These are phyloP conservation scores for Mycena chlorophos DNA, from an alignment of 768 basidiomycete genomes.

Conservation along the genomic window DNA sequence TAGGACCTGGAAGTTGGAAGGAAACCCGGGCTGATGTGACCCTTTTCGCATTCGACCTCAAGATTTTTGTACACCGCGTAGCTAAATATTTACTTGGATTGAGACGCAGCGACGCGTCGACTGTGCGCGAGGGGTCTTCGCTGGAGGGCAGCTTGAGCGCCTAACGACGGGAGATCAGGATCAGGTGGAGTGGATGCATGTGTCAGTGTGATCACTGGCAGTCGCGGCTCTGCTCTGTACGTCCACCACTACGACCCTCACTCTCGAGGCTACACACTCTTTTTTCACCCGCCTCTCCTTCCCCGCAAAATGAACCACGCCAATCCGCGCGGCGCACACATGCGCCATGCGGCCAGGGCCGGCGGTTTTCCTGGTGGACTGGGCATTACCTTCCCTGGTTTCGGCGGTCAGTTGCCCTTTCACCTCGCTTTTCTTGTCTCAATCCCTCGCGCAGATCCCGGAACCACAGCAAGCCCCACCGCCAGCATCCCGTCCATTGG, in stretches of 20 bases:
- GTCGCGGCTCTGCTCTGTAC: background rate
- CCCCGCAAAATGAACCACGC: conserved; percentile 15
- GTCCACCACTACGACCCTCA: background rate
- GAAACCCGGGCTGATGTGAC: background rate
- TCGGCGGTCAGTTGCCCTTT: background rate
- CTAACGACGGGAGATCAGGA: too few species aligned
- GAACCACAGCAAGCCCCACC: background rate
- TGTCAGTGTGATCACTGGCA: too few species aligned
- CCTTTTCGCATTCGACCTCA: too few species aligned
- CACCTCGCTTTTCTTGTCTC: background rate
- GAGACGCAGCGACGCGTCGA: too few species aligned
- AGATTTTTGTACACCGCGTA: too few species aligned
- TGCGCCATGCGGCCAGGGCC: conserved; percentile 16
- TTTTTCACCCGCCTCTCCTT: conserved; percentile 15
- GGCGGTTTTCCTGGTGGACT: conserved; percentile 9
- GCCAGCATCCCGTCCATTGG: background rate
- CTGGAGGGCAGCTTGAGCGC: too few species aligned
- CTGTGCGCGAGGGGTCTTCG: too few species aligned
- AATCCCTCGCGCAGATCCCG: too few species aligned
- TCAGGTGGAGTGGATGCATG: too few species aligned
- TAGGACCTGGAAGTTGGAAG: conserved; percentile 1
- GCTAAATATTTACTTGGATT: too few species aligned
- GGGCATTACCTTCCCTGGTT: background rate
- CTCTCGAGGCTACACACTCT: conserved; percentile 18
- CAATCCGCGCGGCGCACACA: conserved; percentile 5